These are phyloP conservation scores for Macrocybe gigantea DNA, from an alignment of 768 basidiomycete genomes.

Conservation along the genomic window DNA sequence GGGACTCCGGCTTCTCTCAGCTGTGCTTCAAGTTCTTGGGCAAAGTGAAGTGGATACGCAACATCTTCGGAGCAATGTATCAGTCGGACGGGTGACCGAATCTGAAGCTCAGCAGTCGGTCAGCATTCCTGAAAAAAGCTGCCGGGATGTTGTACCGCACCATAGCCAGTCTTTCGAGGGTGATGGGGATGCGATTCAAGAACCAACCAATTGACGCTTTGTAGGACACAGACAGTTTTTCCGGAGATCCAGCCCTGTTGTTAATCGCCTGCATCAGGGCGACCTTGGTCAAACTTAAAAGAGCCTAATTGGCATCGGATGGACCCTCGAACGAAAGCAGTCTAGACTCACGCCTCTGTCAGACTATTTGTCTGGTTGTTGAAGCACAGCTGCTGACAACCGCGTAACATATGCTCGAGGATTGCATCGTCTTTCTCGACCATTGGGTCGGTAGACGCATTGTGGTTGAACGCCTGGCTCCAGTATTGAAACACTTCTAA, in stretches of 20 bases:
- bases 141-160: not conserved
- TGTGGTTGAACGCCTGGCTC: constrained; percentile 11
- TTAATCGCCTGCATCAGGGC: constrained; percentile 7
- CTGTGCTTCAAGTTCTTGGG: constrained; percentile 4
- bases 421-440: constrained; percentile 9
- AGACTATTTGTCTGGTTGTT: constrained; percentile 5
- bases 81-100: constrained; percentile 6
- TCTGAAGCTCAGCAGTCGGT: constrained; percentile 1
- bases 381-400: constrained; percentile 8
- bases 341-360: constrained; percentile 4
- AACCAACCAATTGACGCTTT: constrained; percentile 8
- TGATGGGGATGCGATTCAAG: constrained; percentile 2
- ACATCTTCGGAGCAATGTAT: constrained; percentile 13
- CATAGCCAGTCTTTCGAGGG: constrained; percentile 5
- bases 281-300: constrained; percentile 4
- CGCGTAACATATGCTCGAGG: constrained; percentile 14
- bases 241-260: constrained; percentile 9
- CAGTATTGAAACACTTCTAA: constrained; percentile 20
- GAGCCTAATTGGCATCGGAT: not conserved
- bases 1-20: constrained; percentile 6
- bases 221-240: constrained; percentile 5
- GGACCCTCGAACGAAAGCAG: not conserved
- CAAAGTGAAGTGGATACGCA: constrained; percentile 7
- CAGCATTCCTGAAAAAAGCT: not conserved
- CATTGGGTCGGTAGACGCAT: not conserved